These are phyloP conservation scores for Artemisia tridentata DNA, from an alignment of 129 eudicot species.

Conservation along the genomic window DNA sequence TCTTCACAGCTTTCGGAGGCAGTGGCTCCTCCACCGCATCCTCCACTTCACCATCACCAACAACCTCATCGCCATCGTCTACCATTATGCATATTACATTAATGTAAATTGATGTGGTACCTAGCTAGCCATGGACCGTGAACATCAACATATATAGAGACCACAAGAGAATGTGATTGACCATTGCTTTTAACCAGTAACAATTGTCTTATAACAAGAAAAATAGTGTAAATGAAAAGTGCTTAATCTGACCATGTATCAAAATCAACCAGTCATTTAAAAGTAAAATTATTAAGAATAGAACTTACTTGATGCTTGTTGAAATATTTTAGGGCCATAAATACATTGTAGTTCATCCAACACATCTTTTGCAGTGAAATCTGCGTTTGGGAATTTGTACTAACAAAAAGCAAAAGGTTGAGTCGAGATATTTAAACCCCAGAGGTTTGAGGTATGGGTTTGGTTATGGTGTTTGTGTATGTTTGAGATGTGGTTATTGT, in stretches of 20 bases:
- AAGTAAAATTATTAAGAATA: neutral
- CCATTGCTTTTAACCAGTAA: too few relatives aligned
- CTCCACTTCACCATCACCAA: constrained; percentile 23
- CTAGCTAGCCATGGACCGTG: too few relatives aligned
- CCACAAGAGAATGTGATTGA: too few relatives aligned
- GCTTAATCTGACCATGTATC: too few relatives aligned
- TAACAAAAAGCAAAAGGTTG: neutral
- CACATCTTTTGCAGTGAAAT: constrained; percentile 15
- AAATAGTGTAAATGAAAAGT: too few relatives aligned
- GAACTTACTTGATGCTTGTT: neutral
- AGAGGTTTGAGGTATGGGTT: constrained; percentile 72
- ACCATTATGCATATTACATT: too few relatives aligned
- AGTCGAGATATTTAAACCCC: constrained; percentile 41
- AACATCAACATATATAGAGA: constrained; percentile 3
- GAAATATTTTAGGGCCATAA: neutral
- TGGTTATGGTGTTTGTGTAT: too few relatives aligned
- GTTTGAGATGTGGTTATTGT: too few relatives aligned
- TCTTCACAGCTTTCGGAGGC: constrained; percentile 46
- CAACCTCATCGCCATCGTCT: neutral
- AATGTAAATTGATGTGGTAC: too few relatives aligned
- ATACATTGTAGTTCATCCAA: constrained; percentile 10
- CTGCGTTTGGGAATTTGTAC: neutral
- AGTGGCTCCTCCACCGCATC: constrained; percentile 23
- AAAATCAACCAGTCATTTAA: too few relatives aligned
- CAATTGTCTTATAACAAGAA: too few relatives aligned